These are phyloP conservation scores for Aspergillus cavernicola DNA, from an alignment of 495 filamentous ascomycete species.

Conservation along the genomic window DNA sequence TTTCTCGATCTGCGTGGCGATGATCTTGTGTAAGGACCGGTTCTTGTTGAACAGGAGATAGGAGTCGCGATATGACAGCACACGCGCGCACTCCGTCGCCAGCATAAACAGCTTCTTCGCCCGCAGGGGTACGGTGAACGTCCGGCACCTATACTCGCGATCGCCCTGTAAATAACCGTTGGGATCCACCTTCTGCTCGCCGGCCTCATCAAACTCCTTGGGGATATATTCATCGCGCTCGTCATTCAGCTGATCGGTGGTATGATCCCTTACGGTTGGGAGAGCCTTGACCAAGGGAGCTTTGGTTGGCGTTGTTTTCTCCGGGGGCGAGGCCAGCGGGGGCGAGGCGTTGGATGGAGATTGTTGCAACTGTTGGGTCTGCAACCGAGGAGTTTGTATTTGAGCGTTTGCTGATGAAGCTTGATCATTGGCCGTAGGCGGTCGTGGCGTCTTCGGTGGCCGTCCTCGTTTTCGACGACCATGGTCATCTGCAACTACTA, in stretches of 20 bases:
- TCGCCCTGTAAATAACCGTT: slow-evolving; percentile 78
- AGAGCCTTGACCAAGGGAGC: slow-evolving; percentile 82
- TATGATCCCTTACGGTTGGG: slow-evolving; percentile 94
- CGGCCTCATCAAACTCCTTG: slow-evolving; percentile 84
- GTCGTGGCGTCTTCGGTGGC: slow-evolving; percentile 67
- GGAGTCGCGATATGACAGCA: slow-evolving; percentile 92
- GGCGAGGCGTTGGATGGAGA: slow-evolving; percentile 45
- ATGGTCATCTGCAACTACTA: slow-evolving; percentile 54
- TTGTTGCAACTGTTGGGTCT: slow-evolving; percentile 63
- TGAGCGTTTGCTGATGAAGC: slow-evolving; percentile 47
- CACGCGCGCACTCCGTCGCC: slow-evolving; percentile 93
- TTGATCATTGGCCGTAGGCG: slow-evolving; percentile 42
- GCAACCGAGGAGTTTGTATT: slow-evolving; percentile 76
- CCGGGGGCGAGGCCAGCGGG: slow-evolving; percentile 69
- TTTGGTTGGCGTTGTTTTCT: slow-evolving; percentile 87
- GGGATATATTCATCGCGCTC: slow-evolving; percentile 96
- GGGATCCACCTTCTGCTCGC: slow-evolving; percentile 86
- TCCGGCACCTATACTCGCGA: slow-evolving; percentile 88
- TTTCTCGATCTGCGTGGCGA: slow-evolving; percentile 92
- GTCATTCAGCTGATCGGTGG: slow-evolving; percentile 88
- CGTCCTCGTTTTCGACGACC: slow-evolving; percentile 83
- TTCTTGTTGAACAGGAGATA: slow-evolving; percentile 99
- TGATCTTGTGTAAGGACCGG: slow-evolving; percentile 94
- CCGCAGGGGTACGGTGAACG: slow-evolving; percentile 85
- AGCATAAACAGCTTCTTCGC: slow-evolving; percentile 97